Conservation (phyloP, 1,284 basidiomycete species). For the Microstroma glucosiphilum region DNA sequence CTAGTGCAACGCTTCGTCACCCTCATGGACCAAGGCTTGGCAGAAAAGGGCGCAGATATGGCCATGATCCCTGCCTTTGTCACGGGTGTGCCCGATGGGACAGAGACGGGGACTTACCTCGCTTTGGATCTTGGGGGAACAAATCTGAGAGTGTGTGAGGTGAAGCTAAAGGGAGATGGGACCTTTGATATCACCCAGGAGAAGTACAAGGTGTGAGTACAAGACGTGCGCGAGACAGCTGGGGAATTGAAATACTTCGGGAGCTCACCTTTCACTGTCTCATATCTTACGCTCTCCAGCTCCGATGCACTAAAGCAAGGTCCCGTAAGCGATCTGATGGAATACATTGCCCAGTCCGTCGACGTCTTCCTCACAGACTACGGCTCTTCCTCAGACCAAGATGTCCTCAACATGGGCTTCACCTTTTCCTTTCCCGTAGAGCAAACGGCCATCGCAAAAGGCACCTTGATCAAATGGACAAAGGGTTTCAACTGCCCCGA, state of each 20-base stretch:
- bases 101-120: slow-evolving; percentile 44
- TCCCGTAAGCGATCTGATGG: slow-evolving; percentile 32
- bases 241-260: background rate
- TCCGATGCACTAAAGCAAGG: slow-evolving; percentile 45
- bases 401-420: slow-evolving; percentile 57
- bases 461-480: slow-evolving; percentile 60
- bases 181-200: slow-evolving; percentile 68
- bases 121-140: slow-evolving; percentile 46
- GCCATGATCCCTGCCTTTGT: slow-evolving; percentile 45
- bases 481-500: slow-evolving; percentile 51
- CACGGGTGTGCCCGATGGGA: slow-evolving; percentile 39
- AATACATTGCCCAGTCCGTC: slow-evolving; percentile 93
- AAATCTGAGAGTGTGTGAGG: slow-evolving; percentile 74
- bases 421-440: slow-evolving; percentile 84
- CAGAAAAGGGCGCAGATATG: slow-evolving; percentile 39
- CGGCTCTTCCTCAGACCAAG: slow-evolving; percentile 45
- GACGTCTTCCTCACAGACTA: slow-evolving; percentile 82
- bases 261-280: background rate
- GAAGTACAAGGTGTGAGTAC: slow-evolving; percentile 40
- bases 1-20: slow-evolving; percentile 33
- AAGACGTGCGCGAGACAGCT: background rate
- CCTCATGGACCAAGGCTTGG: slow-evolving; percentile 35
- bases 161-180: slow-evolving; percentile 78
- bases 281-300: slow-evolving; percentile 4
- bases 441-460: slow-evolving; percentile 82